Evolutionary conservation across 352 stramenopile species (phyloP), one percentile per base, ranked within the genome.

Genomic region (Pythium insidiosum): DNA sequence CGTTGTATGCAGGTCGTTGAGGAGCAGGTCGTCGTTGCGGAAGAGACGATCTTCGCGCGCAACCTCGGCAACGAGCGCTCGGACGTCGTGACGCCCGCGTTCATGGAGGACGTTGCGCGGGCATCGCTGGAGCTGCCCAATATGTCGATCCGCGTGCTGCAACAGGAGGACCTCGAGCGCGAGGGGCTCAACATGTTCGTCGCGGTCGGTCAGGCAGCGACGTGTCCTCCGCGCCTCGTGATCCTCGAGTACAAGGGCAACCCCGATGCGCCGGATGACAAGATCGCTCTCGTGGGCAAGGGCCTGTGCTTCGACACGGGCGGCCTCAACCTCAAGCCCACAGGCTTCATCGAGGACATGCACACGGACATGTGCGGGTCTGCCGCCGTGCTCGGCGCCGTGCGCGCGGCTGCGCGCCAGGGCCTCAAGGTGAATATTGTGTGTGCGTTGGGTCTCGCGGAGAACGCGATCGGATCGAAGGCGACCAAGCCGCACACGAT

Each of bases 301-400:
- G 92, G 88, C 15, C 79, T 98, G 38, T 96, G 84, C 36, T 98
- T 97, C 50, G 93, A 98, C 63, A 96, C 90, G 0, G 93, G 93
- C n/a, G 93, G 93, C 12, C 68, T 97, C 45, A 96, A 97, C 68
- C 66, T 98, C 34, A 98, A 98, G 68, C 84, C 86, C 1, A 93
- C 84, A 11, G 73, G 88, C 31, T 68, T 65, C 54, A 96, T 96
- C 11, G 85, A 95, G 47, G 76, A 94, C 47, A 96, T 96, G 87
- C 87, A 96, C 58, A 89, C 84, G 4, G 87, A 96, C 62, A 95
- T 95, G 83, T 94, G 87, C 41, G 87, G 87, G 29, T 93, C 78
- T 4, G 86, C 86, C 18, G 83, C 84, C 29, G 84, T 94, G 22
- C 64, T 96, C 39, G 82, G 84, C 19, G 72, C 84, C 26, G 58